Percentiles rank a stretch among this genome's conserved stretches.
phyloP scores from a whole-genome alignment of 768 basidiomycete genomes.

The Kondoa subrosea region DNA sequence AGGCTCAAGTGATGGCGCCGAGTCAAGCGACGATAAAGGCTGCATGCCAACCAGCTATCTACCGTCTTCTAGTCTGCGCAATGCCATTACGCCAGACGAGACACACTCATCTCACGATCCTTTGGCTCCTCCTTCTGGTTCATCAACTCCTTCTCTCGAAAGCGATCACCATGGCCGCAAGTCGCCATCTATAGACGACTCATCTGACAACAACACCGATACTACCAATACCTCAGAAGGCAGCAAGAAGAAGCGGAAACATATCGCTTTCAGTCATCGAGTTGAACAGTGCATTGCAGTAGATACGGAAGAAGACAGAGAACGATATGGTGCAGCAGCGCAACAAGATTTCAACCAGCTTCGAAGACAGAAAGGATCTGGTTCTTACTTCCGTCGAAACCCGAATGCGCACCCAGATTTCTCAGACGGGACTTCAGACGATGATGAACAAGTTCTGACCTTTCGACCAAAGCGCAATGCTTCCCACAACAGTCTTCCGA shows the following conservation, averaged over 20 bases:
- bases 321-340: conserved; percentile 11
- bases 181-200: conserved; percentile 20
- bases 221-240: not conserved
- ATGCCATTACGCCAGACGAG: not conserved
- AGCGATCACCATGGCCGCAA: conserved; percentile 11
- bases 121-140: not conserved
- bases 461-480: conserved; percentile 23
- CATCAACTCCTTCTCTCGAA: conserved; percentile 10
- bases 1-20: not conserved
- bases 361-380: not conserved
- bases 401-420: not conserved
- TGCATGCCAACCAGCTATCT: not conserved
- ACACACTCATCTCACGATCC: not conserved
- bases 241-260: conserved; percentile 36
- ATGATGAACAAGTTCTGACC: conserved; percentile 30
- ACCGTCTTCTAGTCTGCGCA: not conserved
- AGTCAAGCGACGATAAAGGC: not conserved
- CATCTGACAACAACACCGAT: conserved; percentile 5
- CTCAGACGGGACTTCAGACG: conserved; percentile 18
- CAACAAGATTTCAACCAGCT: conserved; percentile 2
- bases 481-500: conserved; percentile 11
- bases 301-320: conserved; percentile 32
- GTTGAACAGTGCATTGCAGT: conserved; percentile 77
- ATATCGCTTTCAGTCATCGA: conserved; percentile 94
- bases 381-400: not conserved